These are phyloP conservation scores for Phlegmacium glaucopus DNA, from an alignment of 768 basidiomycete genomes.

Conservation along the genomic window DNA sequence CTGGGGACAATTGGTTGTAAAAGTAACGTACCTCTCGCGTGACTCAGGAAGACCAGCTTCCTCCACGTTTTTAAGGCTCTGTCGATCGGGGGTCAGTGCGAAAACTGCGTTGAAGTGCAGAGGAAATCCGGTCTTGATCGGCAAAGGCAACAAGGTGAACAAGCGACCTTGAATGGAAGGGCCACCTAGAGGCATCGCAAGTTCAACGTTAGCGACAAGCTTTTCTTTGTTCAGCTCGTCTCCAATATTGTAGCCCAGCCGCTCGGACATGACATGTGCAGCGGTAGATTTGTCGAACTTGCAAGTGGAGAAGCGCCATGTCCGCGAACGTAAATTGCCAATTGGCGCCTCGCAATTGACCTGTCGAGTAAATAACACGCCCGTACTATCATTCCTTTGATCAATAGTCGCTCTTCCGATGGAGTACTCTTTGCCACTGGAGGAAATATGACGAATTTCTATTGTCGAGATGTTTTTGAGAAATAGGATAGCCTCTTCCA, in stretches of 20 bases:
- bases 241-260: conserved; percentile 26
- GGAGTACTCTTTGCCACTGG: conserved; percentile 4
- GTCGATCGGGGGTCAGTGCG: conserved; percentile 41
- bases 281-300: conserved; percentile 20
- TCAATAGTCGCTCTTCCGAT: conserved; percentile 4
- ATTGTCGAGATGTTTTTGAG: conserved; percentile 35
- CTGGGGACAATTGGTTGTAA: neutral
- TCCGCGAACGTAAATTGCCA: neutral
- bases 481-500: conserved; percentile 38
- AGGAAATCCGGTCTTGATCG: conserved; percentile 39
- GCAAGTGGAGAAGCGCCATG: conserved; percentile 30
- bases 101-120: conserved; percentile 44
- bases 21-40: conserved; percentile 34
- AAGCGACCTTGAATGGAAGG: conserved; percentile 29
- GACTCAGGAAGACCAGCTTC: conserved; percentile 36
- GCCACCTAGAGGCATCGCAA: conserved; percentile 28
- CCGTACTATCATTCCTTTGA: neutral
- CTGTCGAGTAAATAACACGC: neutral
- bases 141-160: conserved; percentile 46
- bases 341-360: neutral
- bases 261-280: conserved; percentile 16
- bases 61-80: conserved; percentile 39
- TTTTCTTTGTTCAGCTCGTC: conserved; percentile 34
- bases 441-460: conserved; percentile 32
- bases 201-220: conserved; percentile 31